These are phyloP conservation scores for Pistacia vera DNA, from an alignment of 345 rosid species.

Conservation along the genomic window DNA sequence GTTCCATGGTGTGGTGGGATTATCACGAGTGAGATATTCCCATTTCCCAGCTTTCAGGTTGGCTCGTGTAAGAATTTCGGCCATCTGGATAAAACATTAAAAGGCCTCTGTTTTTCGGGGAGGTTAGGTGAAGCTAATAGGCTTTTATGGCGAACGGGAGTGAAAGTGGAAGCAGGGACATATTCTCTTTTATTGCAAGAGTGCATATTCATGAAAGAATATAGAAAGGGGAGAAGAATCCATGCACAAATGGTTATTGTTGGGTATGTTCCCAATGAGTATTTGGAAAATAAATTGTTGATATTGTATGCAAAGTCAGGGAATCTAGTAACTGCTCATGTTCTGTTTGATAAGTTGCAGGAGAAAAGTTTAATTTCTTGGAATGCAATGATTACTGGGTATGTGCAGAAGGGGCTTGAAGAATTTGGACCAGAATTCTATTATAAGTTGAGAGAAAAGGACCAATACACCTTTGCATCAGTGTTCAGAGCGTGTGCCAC, in stretches of 20 bases:
- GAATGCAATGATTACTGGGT: constrained; percentile 64
- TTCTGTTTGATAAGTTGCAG: constrained; percentile 37
- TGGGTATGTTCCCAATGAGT: constrained; percentile 50
- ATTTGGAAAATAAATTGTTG: constrained; percentile 56
- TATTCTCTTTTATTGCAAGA: constrained; percentile 69
- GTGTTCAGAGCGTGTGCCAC: constrained; percentile 65
- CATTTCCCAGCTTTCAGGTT: constrained; percentile 84
- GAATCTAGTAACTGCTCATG: constrained; percentile 43
- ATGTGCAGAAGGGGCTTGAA: constrained; percentile 55
- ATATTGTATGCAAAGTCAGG: constrained; percentile 63
- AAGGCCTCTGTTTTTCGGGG: constrained; percentile 61
- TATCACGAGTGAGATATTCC: constrained; percentile 33
- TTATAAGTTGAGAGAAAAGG: constrained; percentile 51
- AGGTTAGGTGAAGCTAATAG: constrained; percentile 69
- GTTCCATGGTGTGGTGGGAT: constrained; percentile 12
- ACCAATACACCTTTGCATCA: constrained; percentile 74
- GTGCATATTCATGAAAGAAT: constrained; percentile 52
- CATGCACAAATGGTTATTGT: constrained; percentile 71
- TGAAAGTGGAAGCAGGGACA: constrained; percentile 38
- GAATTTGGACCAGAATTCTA: constrained; percentile 45
- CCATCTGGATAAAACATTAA: constrained; percentile 51
- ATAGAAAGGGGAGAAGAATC: constrained; percentile 49
- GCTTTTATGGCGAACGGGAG: constrained; percentile 44
- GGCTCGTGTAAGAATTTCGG: constrained; percentile 29
- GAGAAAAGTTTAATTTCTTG: constrained; percentile 44